Evolutionary conservation across 768 basidiomycete genomes (phyloP).

Genomic region (Boletus patriciae): DNA sequence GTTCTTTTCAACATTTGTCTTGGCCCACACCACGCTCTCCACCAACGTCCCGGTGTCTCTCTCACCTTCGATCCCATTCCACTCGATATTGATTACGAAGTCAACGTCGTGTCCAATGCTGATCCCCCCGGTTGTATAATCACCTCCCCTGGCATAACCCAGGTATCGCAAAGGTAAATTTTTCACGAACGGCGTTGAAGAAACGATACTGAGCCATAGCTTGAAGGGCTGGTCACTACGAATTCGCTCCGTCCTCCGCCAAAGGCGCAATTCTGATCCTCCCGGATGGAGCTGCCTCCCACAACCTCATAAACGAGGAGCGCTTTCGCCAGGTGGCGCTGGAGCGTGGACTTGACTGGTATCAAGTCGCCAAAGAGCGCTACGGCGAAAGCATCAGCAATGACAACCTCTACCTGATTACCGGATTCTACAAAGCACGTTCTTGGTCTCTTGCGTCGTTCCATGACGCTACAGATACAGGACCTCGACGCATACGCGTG

Average conservation of each 20-base stretch:
- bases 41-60: not conserved
- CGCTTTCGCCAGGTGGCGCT: constrained; percentile 1
- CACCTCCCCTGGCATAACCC: not conserved
- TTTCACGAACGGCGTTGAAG: not conserved
- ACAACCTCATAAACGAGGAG: constrained; percentile 9
- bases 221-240: not conserved
- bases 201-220: not conserved
- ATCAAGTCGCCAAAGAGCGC: too few relatives aligned
- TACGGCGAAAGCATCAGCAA: too few relatives aligned
- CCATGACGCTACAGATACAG: too few relatives aligned
- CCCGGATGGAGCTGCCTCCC: constrained; percentile 26
- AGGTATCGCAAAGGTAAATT: not conserved
- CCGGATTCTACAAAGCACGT: too few relatives aligned
- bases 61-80: not conserved
- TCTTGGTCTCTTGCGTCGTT: too few relatives aligned
- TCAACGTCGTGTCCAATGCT: not conserved
- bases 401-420: too few relatives aligned
- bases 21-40: not conserved
- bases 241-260: not conserved
- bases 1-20: constrained; percentile 35
- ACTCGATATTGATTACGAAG: not conserved
- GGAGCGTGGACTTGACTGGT: too few relatives aligned
- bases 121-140: not conserved
- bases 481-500: too few relatives aligned
- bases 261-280: constrained; percentile 32